Evolutionary conservation across 2,329 filamentous ascomycete species (phyloP).

Genomic region (Microcyclospora tardicrescens): DNA sequence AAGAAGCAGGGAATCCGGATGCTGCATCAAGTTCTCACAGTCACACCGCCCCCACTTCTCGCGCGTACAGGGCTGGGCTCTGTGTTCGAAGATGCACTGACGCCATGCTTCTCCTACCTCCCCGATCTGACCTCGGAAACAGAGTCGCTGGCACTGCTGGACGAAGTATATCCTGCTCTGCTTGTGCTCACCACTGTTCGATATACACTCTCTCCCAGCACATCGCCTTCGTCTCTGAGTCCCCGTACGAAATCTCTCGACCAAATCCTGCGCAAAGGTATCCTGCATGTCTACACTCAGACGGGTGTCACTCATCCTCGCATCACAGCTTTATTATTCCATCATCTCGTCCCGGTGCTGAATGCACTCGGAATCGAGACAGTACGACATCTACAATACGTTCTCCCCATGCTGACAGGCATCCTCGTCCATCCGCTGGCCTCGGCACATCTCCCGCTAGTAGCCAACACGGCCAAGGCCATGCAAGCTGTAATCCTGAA

Average conservation of each 20-base stretch:
- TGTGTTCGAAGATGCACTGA: slow-evolving; percentile 56
- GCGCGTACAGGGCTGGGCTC: slow-evolving; percentile 49
- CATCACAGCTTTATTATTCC: slow-evolving; percentile 46
- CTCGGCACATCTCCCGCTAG: slow-evolving; percentile 49
- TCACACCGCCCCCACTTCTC: slow-evolving; percentile 42
- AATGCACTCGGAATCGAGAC: slow-evolving; percentile 46
- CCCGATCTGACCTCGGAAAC: slow-evolving; percentile 63
- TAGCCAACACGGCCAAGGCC: slow-evolving; percentile 41
- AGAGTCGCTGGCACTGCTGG: slow-evolving; percentile 54
- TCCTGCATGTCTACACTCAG: slow-evolving; percentile 37
- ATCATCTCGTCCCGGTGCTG: slow-evolving; percentile 38
- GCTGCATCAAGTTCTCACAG: slow-evolving; percentile 42
- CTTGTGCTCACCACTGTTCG: slow-evolving; percentile 41
- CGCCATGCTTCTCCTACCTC: slow-evolving; percentile 62
- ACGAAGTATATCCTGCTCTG: slow-evolving; percentile 53
- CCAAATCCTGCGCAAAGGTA: slow-evolving; percentile 29
- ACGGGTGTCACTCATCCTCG: slow-evolving; percentile 31
- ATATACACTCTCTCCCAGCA: slow-evolving; percentile 18
- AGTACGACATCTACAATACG: slow-evolving; percentile 55
- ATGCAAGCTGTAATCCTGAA: slow-evolving; percentile 47
- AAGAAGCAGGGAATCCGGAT: slow-evolving; percentile 45
- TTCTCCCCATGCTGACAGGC: slow-evolving; percentile 53
- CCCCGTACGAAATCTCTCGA: slow-evolving; percentile 29
- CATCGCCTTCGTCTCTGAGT: slow-evolving; percentile 24
- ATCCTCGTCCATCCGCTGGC: slow-evolving; percentile 60